phyloP scores from a whole-genome alignment of 306 rosid species.

The Senna siamea region DNA sequence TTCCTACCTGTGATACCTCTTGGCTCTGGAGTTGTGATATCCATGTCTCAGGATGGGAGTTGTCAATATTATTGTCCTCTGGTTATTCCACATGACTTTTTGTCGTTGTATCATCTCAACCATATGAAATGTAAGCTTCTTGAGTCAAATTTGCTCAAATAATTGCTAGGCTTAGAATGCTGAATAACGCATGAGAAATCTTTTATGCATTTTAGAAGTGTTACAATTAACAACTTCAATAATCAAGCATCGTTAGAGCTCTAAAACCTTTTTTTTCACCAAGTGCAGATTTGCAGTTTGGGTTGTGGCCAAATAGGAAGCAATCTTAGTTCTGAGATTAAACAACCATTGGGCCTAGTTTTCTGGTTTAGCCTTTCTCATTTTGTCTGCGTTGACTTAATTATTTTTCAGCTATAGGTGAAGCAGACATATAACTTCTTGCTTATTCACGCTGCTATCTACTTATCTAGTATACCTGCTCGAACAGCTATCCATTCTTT shows the following conservation, averaged over 20 bases:
- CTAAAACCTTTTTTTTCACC: background rate
- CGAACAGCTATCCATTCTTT: background rate
- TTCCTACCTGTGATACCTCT: constrained; percentile 19
- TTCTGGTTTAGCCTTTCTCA: too few relatives aligned
- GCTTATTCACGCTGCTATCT: background rate
- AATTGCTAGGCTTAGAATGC: background rate
- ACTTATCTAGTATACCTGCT: background rate
- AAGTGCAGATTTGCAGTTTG: background rate
- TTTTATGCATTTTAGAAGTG: constrained; percentile 5
- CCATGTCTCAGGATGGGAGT: background rate
- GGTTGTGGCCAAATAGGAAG: background rate
- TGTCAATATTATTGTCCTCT: background rate
- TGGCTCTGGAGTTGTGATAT: background rate
- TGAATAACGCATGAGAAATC: background rate
- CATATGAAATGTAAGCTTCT: background rate
- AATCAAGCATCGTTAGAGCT: background rate
- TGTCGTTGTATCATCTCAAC: background rate
- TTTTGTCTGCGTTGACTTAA: too few relatives aligned
- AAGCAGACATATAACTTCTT: background rate
- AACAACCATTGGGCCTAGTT: background rate
- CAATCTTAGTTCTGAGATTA: background rate
- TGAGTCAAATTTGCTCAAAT: constrained; percentile 1
- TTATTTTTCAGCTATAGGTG: background rate
- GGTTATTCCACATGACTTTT: background rate
- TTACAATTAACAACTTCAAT: background rate